Base-by-base conservation (phyloP, 2,329 filamentous ascomycete genomes). In the Aspergillus sojae region DNA sequence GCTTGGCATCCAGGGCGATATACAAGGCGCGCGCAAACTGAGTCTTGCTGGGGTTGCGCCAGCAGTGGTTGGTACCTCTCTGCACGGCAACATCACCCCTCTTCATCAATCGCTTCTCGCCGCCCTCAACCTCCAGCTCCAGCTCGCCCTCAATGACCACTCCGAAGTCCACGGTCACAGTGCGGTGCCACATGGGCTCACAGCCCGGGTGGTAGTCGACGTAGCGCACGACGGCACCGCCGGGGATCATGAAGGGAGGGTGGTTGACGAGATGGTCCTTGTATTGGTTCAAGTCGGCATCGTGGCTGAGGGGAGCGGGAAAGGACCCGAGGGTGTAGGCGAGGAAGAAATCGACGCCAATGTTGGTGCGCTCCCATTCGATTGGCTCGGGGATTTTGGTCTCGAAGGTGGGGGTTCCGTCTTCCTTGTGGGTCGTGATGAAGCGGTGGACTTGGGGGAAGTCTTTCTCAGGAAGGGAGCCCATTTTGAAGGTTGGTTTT, bases 11-110 rank as follows among this genome's bases (percentile, higher is more conserved):
- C 39, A 41, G 2, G 39, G 39, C 39, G 0, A 41, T 41, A n/a
- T 41, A 41, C 39, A 41, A 41, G 39, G 39, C 39, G 39, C 39
- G 39, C 19, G 39, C 39, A 41, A 41, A 41, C 19, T 41, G 16
- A 7, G 39, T 41, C 19, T 41, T 41, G 39, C 39, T 41, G 16
- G 39, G 39, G 39, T 41, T 41, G 39, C 39, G 39, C 39, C 39
- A 41, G 39, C 39, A 41, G 16, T 75, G 74, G 65, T 70, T 71
- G 9, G 74, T 75, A 0, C 79, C 83, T 54, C 84, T 74, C 73
- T 86, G 83, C 28, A 86, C 79, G n/a, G 79, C 79, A n/a, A 85
- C 73, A 69, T 86, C 83, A 6, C 84, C 84, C 14, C 78, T 74
- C 59, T 72, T 72, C 77, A 86, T 74, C 32, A 74, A 62, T 60